phyloP scores from a whole-genome alignment of 2,329 filamentous ascomycete genomes.

The Pestalotiopsis fici region DNA sequence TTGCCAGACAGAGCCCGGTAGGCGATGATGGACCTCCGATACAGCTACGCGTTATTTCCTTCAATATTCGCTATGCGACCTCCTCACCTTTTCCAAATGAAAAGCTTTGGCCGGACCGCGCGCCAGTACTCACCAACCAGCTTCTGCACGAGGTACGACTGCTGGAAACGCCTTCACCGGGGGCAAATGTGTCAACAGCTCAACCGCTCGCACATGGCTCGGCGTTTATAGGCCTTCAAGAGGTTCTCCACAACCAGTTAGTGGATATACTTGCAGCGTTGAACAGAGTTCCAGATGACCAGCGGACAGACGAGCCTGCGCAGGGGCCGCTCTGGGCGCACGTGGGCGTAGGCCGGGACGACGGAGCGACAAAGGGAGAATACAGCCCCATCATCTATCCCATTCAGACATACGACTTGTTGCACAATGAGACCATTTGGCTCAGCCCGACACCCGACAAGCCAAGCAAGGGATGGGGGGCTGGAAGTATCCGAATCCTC shows the following conservation, averaged over 20 bases:
- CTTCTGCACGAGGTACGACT: constrained; percentile 34
- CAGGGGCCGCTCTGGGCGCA: constrained; percentile 60
- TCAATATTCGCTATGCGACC: constrained; percentile 70
- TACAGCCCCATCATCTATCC: constrained; percentile 83
- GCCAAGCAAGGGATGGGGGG: constrained; percentile 75
- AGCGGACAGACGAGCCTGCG: constrained; percentile 31
- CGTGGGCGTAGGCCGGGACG: constrained; percentile 67
- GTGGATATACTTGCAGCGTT: constrained; percentile 45
- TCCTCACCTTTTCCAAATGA: constrained; percentile 52
- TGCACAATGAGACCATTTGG: constrained; percentile 69
- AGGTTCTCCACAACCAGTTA: constrained; percentile 65
- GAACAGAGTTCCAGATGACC: not conserved
- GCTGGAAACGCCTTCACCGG: constrained; percentile 6
- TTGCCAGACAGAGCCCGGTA: not conserved
- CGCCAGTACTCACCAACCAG: constrained; percentile 55
- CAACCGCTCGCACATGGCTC: constrained; percentile 38
- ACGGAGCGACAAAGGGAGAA: constrained; percentile 68
- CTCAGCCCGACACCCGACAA: constrained; percentile 70
- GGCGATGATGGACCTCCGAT: not conserved
- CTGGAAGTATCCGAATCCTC: constrained; percentile 58
- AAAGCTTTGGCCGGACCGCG: constrained; percentile 58
- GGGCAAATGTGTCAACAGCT: constrained; percentile 48
- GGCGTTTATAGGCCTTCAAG: constrained; percentile 67
- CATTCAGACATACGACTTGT: constrained; percentile 57
- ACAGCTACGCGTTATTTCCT: constrained; percentile 59